Percentiles rank a stretch among this genome's conserved stretches.
These are phyloP conservation scores for Leccinum obscurum DNA, from an alignment of 768 basidiomycete species.

Conservation along the genomic window DNA sequence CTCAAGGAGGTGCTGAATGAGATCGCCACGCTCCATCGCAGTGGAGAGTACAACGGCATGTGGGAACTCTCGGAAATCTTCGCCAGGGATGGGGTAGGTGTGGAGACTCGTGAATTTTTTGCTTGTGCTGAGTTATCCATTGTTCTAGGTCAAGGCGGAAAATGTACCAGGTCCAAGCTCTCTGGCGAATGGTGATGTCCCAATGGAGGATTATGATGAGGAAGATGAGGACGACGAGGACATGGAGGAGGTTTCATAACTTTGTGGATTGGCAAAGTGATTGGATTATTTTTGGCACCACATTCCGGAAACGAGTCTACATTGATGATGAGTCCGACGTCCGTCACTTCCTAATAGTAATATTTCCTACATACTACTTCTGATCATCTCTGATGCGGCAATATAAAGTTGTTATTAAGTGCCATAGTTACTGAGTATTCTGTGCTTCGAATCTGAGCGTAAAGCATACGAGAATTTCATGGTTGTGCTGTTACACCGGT, in stretches of 20 bases:
- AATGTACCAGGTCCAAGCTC: slow-evolving; percentile 43
- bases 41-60: slow-evolving; percentile 76
- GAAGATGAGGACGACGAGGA: slow-evolving; percentile 58
- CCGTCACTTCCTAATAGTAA: too few species aligned
- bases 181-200: slow-evolving; percentile 21
- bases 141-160: slow-evolving; percentile 44
- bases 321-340: neutral
- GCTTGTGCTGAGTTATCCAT: slow-evolving; percentile 5
- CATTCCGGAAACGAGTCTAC: neutral
- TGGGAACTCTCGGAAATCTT: slow-evolving; percentile 80
- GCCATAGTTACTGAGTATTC: too few species aligned
- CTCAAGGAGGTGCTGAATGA: slow-evolving; percentile 81
- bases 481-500: neutral
- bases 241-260: slow-evolving; percentile 71
- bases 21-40: slow-evolving; percentile 74
- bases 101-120: neutral
- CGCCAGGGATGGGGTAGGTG: slow-evolving; percentile 59
- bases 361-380: too few species aligned
- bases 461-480: neutral
- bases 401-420: too few species aligned
- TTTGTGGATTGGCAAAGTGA: neutral
- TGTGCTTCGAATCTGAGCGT: neutral
- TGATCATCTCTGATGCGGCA: too few species aligned
- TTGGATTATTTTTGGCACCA: neutral
- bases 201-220: slow-evolving; percentile 46